phyloP scores from a whole-genome alignment of 306 rosid species.

The Sicyos baderoa region DNA sequence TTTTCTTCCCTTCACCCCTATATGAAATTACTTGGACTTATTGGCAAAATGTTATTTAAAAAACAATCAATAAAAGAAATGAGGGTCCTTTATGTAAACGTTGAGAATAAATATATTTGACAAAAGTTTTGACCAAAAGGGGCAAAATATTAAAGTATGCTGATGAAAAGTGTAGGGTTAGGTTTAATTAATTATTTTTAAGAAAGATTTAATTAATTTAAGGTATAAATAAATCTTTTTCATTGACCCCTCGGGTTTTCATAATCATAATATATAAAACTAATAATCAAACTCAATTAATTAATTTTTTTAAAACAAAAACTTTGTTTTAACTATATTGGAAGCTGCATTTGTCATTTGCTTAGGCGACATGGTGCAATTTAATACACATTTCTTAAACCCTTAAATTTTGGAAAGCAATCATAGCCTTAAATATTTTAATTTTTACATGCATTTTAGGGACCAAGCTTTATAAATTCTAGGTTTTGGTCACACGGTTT shows the following conservation, averaged over 20 bases:
- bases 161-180: neutral
- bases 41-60: neutral
- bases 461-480: constrained; percentile 15
- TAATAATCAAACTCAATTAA: neutral
- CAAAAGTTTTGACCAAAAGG: constrained; percentile 12
- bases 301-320: neutral
- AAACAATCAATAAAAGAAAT: neutral
- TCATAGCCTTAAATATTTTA: neutral
- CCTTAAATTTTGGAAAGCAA: constrained; percentile 32
- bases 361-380: constrained; percentile 51
- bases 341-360: constrained; percentile 61
- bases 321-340: constrained; percentile 16
- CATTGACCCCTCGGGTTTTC: constrained; percentile 4
- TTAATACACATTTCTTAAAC: constrained; percentile 36
- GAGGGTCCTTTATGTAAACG: neutral
- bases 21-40: neutral
- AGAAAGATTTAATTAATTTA: neutral
- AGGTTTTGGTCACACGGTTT: constrained; percentile 20
- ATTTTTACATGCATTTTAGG: constrained; percentile 9
- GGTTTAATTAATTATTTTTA: neutral
- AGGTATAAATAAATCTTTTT: neutral
- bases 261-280: neutral
- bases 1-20: no score
- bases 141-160: neutral
- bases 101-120: neutral